Evolutionary conservation across 768 basidiomycete genomes (phyloP), one percentile per base, ranked within the genome.

Genomic region (Suillus subluteus): DNA sequence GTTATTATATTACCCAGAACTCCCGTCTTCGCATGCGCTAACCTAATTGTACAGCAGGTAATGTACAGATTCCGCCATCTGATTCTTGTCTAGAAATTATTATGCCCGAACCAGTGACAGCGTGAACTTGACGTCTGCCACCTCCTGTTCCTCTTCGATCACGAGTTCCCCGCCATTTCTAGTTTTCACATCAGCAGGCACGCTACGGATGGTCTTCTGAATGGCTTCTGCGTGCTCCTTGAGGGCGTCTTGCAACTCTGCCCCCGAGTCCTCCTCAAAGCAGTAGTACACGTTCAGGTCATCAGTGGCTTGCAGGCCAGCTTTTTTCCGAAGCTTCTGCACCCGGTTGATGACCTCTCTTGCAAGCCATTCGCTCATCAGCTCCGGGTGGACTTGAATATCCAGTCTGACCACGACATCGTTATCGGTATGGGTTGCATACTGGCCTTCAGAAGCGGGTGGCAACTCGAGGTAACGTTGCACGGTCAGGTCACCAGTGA

Each of bases 331-430:
- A 67, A 98, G 82, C 76, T 94, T 95, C 81, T 99, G 98, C 52
- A 98, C 90, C 63, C 96, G 91, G 70, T 96, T 97, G 69, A 92
- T 91, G 69, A 98, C 78, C 78, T 97, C 94, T 55, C 98, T 87
- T 56, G 94, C 90, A 32, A 96, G 83, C 83, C 94, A 96, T 81
- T 98, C 93, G 62, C 88, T 83, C 76, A 90, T 88, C 54, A 99
- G 85, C 68, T 98, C 95, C 0, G 91, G 85, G 72, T 98, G 93
- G 56, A 91, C 85, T 75, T 91, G 88, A 64, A 95, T 88, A 78
- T 99, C 98, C 48, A 99, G 88, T 58, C 97, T 85, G 68, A 99
- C 86, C 59, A 98, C 96, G 62, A 98, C 96, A 71, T 99, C 96
- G 73, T 91, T 93, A 79, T 99, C 94, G 26, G 95, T 95, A 68